A percentile compares a stretch with the other conserved stretches of the same genome.
Evolutionary conservation across 2,329 filamentous ascomycete species (phyloP).

Genomic region (Juglanconis oblonga): DNA sequence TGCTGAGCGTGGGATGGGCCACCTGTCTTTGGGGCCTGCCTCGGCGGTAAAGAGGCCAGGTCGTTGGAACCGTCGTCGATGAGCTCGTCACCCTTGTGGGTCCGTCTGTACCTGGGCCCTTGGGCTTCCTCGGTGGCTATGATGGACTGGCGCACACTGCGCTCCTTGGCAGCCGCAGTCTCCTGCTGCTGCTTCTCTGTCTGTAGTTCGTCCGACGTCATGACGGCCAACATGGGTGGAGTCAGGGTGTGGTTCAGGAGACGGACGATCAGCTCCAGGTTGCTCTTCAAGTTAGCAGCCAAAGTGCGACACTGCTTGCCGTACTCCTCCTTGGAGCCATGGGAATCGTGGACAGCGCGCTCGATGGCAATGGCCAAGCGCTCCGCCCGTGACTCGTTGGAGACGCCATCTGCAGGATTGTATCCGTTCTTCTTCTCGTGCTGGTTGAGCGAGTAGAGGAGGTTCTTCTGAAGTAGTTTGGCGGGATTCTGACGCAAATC

Average conservation of each 20-base stretch:
- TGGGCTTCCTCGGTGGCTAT: conserved; percentile 72
- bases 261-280: conserved; percentile 71
- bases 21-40: conserved; percentile 16
- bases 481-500: conserved; percentile 66
- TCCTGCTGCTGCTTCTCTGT: conserved; percentile 83
- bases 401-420: conserved; percentile 60
- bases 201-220: conserved; percentile 88
- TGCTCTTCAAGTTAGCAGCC: conserved; percentile 84
- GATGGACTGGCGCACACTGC: conserved; percentile 79
- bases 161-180: conserved; percentile 72
- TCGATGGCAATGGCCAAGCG: conserved; percentile 77
- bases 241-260: conserved; percentile 71
- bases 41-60: conserved; percentile 36
- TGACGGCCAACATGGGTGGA: conserved; percentile 75
- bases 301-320: conserved; percentile 69
- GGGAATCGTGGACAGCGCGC: conserved; percentile 60
- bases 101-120: conserved; percentile 72
- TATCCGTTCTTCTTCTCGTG: conserved; percentile 66
- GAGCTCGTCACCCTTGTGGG: conserved; percentile 92
- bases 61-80: conserved; percentile 55
- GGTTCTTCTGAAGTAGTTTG: conserved; percentile 66
- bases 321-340: conserved; percentile 52
- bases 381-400: conserved; percentile 63
- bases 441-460: conserved; percentile 62
- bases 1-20: conserved; percentile 1